Evolutionary conservation across 1,284 basidiomycete genomes (phyloP).

Genomic region (Cryptococcus amylolentus): DNA sequence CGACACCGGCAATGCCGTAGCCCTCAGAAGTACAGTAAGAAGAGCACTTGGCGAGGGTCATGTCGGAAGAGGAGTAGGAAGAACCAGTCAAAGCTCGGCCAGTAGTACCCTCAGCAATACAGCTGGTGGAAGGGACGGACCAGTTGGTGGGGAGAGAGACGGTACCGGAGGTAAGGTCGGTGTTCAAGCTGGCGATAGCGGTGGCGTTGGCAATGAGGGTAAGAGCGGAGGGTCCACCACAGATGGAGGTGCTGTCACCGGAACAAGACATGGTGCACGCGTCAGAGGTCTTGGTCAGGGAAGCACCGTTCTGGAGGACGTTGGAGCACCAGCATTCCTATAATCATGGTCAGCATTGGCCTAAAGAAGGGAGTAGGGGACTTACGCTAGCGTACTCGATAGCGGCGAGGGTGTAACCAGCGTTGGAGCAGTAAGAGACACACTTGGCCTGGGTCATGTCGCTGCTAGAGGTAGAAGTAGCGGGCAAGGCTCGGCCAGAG

Average conservation of each 20-base stretch:
- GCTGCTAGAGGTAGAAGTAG: slow-evolving; percentile 11
- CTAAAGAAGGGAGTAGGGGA: slow-evolving; percentile 1
- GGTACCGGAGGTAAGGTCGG: slow-evolving; percentile 10
- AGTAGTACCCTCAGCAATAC: slow-evolving; percentile 18
- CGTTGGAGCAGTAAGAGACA: slow-evolving; percentile 23
- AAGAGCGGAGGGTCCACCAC: slow-evolving; percentile 28
- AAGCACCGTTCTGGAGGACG: slow-evolving; percentile 20
- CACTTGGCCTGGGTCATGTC: slow-evolving; percentile 30
- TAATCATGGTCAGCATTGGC: not conserved
- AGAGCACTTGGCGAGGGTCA: slow-evolving; percentile 27
- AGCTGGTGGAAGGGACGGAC: slow-evolving; percentile 16
- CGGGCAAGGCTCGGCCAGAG: slow-evolving; percentile 24
- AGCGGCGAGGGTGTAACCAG: slow-evolving; percentile 31
- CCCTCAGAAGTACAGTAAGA: slow-evolving; percentile 9
- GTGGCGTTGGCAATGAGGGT: slow-evolving; percentile 13
- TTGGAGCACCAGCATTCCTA: slow-evolving; percentile 31
- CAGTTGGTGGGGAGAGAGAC: slow-evolving; percentile 22
- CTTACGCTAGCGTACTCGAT: slow-evolving; percentile 27
- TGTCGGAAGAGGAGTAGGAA: slow-evolving; percentile 13
- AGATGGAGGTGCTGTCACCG: slow-evolving; percentile 22
- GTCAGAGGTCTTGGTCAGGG: slow-evolving; percentile 10
- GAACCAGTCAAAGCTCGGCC: slow-evolving; percentile 26
- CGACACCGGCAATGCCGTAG: slow-evolving; percentile 12
- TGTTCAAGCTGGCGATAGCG: slow-evolving; percentile 10
- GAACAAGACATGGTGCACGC: slow-evolving; percentile 30